Conservation (phyloP, 1,139 yeast genomes). For the Debaryomyces fabryi region DNA sequence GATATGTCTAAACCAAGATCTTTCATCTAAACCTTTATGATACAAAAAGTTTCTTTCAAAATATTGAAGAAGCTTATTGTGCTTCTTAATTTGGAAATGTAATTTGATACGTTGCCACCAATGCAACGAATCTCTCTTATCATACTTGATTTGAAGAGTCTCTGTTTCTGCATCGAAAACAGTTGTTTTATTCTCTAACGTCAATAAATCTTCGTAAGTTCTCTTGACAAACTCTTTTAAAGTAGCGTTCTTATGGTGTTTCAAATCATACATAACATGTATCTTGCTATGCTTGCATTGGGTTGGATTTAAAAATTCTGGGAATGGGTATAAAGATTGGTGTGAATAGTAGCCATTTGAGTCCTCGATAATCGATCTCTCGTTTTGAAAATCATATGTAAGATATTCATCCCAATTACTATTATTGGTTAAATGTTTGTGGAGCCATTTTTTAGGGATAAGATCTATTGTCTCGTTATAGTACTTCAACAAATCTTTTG, state of each 20-base stretch:
- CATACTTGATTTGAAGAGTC: constrained; percentile 38
- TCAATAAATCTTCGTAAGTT: constrained; percentile 29
- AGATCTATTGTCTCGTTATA: constrained; percentile 28
- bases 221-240: constrained; percentile 31
- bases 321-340: constrained; percentile 22
- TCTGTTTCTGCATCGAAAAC: constrained; percentile 41
- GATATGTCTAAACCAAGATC: constrained; percentile 88
- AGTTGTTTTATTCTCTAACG: constrained; percentile 28
- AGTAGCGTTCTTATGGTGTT: constrained; percentile 25
- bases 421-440: constrained; percentile 18
- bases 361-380: constrained; percentile 21
- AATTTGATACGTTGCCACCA: constrained; percentile 49
- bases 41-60: constrained; percentile 71
- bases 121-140: constrained; percentile 34
- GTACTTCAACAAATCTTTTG: constrained; percentile 34
- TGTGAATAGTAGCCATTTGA: constrained; percentile 28
- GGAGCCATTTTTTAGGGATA: constrained; percentile 40
- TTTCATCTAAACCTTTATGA: constrained; percentile 60
- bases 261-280: constrained; percentile 12
- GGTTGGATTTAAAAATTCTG: constrained; percentile 23
- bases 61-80: constrained; percentile 49
- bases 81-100: constrained; percentile 33
- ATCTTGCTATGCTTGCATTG: constrained; percentile 23
- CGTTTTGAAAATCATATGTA: constrained; percentile 18
- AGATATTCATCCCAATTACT: constrained; percentile 23